Conservation (phyloP, 768 basidiomycete species). For the Coprinopsis sp. region DNA sequence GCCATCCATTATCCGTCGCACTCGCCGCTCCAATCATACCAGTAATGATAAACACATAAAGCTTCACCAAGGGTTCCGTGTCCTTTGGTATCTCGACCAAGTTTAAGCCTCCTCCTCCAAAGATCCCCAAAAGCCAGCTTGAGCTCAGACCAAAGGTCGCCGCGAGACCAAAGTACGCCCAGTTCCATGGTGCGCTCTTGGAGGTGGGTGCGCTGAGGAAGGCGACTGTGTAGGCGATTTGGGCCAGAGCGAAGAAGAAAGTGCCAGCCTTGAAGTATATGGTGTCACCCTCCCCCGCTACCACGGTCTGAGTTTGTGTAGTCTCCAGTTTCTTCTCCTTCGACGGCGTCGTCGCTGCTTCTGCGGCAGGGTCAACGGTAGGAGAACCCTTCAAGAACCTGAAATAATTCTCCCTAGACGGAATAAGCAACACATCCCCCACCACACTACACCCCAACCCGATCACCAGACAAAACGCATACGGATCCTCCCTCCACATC, state of each 20-base stretch:
- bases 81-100: conserved; percentile 16
- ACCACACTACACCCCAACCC: conserved; percentile 20
- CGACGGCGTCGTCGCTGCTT: not conserved
- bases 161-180: conserved; percentile 12
- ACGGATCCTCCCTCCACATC: conserved; percentile 11
- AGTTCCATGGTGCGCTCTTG: conserved; percentile 9
- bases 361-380: not conserved
- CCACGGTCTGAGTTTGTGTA: not conserved
- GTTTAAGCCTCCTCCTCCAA: conserved; percentile 5
- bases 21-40: conserved; percentile 23
- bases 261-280: conserved; percentile 19
- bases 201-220: conserved; percentile 8
- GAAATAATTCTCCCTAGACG: conserved; percentile 13
- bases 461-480: conserved; percentile 12
- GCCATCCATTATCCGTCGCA: conserved; percentile 20
- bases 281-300: conserved; percentile 12
- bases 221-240: conserved; percentile 16
- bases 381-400: not conserved
- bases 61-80: conserved; percentile 13
- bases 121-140: conserved; percentile 18
- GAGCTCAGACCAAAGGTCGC: conserved; percentile 12
- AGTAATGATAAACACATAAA: conserved; percentile 18
- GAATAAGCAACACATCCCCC: conserved; percentile 22
- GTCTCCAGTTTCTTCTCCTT: not conserved
- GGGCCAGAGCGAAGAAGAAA: conserved; percentile 19